Evolutionary conservation across 1,139 yeast genomes (phyloP).

Genomic region (Blastobotrys malaysiensis): DNA sequence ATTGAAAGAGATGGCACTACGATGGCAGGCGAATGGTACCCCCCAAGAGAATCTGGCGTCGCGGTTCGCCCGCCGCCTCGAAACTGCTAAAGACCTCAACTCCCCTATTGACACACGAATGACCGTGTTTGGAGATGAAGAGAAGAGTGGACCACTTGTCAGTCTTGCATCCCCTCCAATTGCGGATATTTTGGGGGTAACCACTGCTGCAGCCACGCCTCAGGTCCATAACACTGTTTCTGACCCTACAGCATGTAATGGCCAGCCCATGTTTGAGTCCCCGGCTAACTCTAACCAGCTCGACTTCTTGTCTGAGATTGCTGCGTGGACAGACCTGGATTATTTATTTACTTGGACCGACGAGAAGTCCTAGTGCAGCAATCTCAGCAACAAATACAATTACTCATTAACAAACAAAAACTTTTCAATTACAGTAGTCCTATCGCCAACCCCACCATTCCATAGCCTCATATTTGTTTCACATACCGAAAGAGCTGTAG

Average conservation of each 20-base stretch:
- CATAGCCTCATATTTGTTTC: too few relatives aligned
- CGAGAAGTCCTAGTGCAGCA: background rate
- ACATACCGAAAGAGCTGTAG: too few relatives aligned
- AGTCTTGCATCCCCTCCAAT: conserved; percentile 12
- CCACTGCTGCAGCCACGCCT: background rate
- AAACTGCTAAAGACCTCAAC: conserved; percentile 4
- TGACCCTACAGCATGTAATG: background rate
- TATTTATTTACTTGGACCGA: conserved; percentile 2
- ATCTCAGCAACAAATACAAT: too few relatives aligned
- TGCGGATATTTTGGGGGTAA: conserved; percentile 3
- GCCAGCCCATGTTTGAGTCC: background rate
- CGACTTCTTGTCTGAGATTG: conserved; percentile 1
- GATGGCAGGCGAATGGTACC: conserved; percentile 18
- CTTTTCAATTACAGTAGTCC: too few relatives aligned
- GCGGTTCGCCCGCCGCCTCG: conserved; percentile 7
- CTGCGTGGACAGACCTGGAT: conserved; percentile 1
- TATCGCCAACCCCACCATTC: too few relatives aligned
- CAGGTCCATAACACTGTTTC: background rate
- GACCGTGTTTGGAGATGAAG: conserved; percentile 10
- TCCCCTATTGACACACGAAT: conserved; percentile 8
- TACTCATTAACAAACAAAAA: too few relatives aligned
- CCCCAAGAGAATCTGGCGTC: conserved; percentile 9
- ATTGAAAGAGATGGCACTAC: conserved; percentile 16
- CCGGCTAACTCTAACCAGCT: background rate
- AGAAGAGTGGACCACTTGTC: conserved; percentile 2